Evolutionary conservation across 257 asterid species (phyloP).

Genomic region (Dorcoceras hygrometricum): DNA sequence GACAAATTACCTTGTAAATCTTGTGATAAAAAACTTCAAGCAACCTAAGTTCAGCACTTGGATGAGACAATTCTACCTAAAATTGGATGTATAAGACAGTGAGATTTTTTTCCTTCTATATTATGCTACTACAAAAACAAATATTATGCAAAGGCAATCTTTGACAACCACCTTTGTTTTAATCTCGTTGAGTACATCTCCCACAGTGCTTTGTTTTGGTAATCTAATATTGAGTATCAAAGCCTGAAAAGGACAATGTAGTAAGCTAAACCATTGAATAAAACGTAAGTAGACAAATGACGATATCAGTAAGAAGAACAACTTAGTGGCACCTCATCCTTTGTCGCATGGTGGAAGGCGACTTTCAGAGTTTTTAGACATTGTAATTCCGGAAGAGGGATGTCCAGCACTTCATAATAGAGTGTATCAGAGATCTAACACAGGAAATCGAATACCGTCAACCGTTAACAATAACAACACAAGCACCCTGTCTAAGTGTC

Average conservation of each 20-base stretch:
- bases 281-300: slow-evolving; percentile 7
- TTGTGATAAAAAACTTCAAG: slow-evolving; percentile 68
- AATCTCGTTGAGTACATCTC: slow-evolving; percentile 92
- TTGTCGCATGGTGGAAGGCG: slow-evolving; percentile 87
- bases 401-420: slow-evolving; percentile 94
- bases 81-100: slow-evolving; percentile 23
- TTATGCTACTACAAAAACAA: slow-evolving; percentile 16
- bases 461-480: slow-evolving; percentile 13
- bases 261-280: not conserved
- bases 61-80: slow-evolving; percentile 66
- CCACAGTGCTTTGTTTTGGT: slow-evolving; percentile 92
- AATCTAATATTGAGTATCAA: slow-evolving; percentile 76
- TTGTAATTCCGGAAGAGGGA: slow-evolving; percentile 96
- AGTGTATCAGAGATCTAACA: slow-evolving; percentile 81
- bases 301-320: not conserved
- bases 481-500: not conserved
- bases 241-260: slow-evolving; percentile 48
- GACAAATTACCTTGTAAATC: slow-evolving; percentile 55
- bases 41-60: slow-evolving; percentile 64
- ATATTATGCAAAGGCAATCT: not conserved
- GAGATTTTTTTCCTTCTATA: slow-evolving; percentile 16
- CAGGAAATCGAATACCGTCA: slow-evolving; percentile 23
- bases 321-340: slow-evolving; percentile 72
- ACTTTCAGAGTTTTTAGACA: slow-evolving; percentile 92
- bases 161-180: slow-evolving; percentile 63